Evolutionary conservation across 257 asterid species (phyloP).

Genomic region (Fraxinus quadrangulata): DNA sequence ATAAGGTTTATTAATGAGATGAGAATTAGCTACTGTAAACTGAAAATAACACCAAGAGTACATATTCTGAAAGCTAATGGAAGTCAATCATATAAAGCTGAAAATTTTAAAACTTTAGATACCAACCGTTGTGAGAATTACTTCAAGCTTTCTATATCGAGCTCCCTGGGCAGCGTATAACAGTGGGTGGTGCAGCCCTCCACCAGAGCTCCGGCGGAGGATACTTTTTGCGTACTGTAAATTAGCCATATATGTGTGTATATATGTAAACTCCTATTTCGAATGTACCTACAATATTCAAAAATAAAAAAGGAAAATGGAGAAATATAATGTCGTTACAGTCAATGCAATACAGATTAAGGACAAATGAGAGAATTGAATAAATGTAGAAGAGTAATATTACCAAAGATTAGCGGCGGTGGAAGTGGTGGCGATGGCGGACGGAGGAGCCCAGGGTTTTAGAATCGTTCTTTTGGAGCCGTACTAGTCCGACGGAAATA

Average conservation of each 20-base stretch:
- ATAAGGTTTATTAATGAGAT: neutral
- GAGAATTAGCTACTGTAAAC: neutral
- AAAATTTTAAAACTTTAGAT: neutral
- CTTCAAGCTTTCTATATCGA: slow-evolving; percentile 46
- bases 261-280: neutral
- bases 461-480: neutral
- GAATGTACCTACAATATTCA: neutral
- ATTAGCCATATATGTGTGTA: slow-evolving; percentile 28
- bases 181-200: slow-evolving; percentile 38
- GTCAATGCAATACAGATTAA: neutral
- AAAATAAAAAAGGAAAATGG: neutral
- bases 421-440: neutral
- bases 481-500: neutral
- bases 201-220: slow-evolving; percentile 25
- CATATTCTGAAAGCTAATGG: neutral
- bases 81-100: neutral
- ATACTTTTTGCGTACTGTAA: slow-evolving; percentile 29
- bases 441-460: neutral
- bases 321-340: neutral
- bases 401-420: neutral
- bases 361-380: neutral
- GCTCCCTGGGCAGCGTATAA: slow-evolving; percentile 41
- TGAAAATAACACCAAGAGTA: neutral
- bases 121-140: slow-evolving; percentile 49
- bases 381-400: neutral